phyloP scores from a whole-genome alignment of 2,329 filamentous ascomycete species.

The Pestalotiopsis sp. region DNA sequence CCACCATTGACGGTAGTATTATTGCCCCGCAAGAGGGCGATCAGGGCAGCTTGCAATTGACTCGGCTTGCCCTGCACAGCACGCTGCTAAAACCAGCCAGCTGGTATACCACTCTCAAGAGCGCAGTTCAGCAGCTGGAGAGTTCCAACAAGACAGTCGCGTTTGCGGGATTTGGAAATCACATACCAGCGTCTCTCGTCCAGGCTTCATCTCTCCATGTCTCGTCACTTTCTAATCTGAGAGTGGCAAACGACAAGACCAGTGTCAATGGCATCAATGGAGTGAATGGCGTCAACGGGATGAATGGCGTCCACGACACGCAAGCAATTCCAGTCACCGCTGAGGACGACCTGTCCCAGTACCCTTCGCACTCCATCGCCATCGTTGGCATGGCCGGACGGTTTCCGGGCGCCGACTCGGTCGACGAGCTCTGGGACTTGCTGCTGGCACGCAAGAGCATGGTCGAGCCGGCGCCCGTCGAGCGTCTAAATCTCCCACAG shows the following conservation, averaged over 20 bases:
- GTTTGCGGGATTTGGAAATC: conserved; percentile 6
- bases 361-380: conserved; percentile 29
- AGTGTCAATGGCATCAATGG: neutral
- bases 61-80: neutral
- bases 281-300: neutral
- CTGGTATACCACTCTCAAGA: neutral
- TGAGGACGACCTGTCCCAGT: neutral
- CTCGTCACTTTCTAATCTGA: neutral
- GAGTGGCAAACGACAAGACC: neutral
- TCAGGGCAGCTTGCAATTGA: neutral
- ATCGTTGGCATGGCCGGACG: conserved; percentile 36
- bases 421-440: conserved; percentile 36
- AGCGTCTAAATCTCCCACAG: neutral
- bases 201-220: neutral
- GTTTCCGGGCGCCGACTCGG: conserved; percentile 31
- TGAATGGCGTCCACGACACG: too few relatives aligned
- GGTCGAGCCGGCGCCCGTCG: conserved; percentile 5
- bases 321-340: too few relatives aligned
- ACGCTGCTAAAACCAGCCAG: neutral
- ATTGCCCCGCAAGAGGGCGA: neutral
- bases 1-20: neutral
- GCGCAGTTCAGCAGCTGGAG: neutral
- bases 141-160: neutral
- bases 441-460: conserved; percentile 15
- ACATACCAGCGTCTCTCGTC: conserved; percentile 3